phyloP scores from a whole-genome alignment of 257 asterid genomes.

The Rhazya stricta region DNA sequence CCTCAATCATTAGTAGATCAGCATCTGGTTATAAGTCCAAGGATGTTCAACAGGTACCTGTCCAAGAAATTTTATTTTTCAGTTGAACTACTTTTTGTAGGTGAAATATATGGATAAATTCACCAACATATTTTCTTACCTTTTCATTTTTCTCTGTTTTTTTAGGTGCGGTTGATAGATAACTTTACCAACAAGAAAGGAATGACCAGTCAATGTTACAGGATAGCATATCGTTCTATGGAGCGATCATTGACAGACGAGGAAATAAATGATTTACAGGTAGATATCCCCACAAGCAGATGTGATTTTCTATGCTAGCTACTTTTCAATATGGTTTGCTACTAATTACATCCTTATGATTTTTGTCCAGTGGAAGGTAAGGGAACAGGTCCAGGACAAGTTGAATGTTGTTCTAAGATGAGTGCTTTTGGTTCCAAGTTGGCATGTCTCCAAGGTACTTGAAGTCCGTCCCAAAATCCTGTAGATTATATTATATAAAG shows the following conservation, averaged over 20 bases:
- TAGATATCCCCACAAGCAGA: constrained; percentile 10
- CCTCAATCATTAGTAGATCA: no score
- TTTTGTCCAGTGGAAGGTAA: constrained; percentile 74
- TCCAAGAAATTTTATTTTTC: background rate
- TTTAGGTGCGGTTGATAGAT: constrained; percentile 69
- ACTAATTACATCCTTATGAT: background rate
- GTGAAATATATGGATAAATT: background rate
- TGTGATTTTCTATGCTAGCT: background rate
- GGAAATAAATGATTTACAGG: constrained; percentile 94
- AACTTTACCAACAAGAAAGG: constrained; percentile 91
- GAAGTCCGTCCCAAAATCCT: background rate
- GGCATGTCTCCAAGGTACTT: background rate
- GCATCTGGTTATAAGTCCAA: background rate
- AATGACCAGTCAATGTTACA: constrained; percentile 86
- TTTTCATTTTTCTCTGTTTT: constrained; percentile 5
- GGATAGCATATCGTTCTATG: constrained; percentile 88
- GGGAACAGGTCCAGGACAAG: constrained; percentile 82
- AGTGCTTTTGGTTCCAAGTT: constrained; percentile 17
- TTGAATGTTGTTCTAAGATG: constrained; percentile 80
- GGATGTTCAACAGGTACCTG: background rate
- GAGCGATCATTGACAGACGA: constrained; percentile 93
- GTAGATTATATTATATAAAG: constrained; percentile 1
- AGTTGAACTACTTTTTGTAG: background rate
- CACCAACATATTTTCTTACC: background rate
- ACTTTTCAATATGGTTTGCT: background rate